Evolutionary conservation across 2,329 filamentous ascomycete genomes (phyloP), one percentile per base, ranked within the genome.

Genomic region (Botrytis galanthina): DNA sequence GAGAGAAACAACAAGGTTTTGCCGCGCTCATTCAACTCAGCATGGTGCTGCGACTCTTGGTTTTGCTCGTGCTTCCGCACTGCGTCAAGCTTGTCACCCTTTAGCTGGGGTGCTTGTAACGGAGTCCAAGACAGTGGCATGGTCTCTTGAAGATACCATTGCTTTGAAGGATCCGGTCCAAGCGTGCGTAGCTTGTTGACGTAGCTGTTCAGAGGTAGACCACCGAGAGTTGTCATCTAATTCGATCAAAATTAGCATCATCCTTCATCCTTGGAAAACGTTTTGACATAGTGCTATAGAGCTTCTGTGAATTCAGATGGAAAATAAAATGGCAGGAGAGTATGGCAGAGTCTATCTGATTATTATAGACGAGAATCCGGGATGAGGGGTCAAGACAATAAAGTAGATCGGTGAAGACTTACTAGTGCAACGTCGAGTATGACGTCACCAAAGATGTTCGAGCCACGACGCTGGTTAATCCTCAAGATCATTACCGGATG

Each of bases 371-470:
- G 2, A n/a, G 22, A 51, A 51, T n/a, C 22, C 1, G 10, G 12
- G 39, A 35, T 16, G 8, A 14, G 18, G 18, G 5, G 14, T 64
- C 1, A 46, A 35, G 26, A 54, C 4, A 26, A 54, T 46, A n/a
- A 26, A n/a, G 1, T 1, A 39, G 2, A 14, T 22, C 3, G 8
- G n/a, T 16, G n/a, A 59, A 32, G 26, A 46, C 73, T 70, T 73
- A 77, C 76, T 12, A 69, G 73, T 37, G 73, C 73, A 20, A 77
- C 70, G 51, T 74, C 72, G 39, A 74, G 74, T 9, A 77, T 48
- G 8, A 77, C 14, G 39, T 77, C 74, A 20, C 75, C 76, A 29
- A 63, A 1, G n/a, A 62, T 29, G 16, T 44, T 8, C 0, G 74
- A 75, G 0, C 74, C 72, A 46, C 54, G 48, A 10, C 51, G 73